Evolutionary conservation across 495 filamentous ascomycete genomes (phyloP).

Genomic region (Trichocladium antarcticum): DNA sequence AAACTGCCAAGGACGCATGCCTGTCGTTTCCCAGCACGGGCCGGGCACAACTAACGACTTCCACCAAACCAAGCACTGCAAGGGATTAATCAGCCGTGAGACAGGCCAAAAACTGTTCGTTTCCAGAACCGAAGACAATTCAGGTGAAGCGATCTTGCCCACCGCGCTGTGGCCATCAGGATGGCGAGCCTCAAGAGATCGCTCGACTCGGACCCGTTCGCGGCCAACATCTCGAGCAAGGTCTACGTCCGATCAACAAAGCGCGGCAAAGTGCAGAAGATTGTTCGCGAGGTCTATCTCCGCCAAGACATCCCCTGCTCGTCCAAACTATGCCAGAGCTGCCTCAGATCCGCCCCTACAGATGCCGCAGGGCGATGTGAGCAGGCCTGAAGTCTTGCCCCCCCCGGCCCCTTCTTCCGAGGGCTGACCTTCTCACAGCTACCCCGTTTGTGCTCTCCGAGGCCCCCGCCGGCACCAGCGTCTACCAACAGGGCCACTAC

Average conservation of each 20-base stretch:
- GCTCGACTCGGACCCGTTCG: constrained; percentile 51
- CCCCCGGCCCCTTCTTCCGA: background rate
- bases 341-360: constrained; percentile 55
- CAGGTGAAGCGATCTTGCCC: background rate
- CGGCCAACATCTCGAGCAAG: constrained; percentile 79
- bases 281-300: constrained; percentile 91
- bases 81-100: background rate
- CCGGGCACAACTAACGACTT: too few species aligned
- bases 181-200: constrained; percentile 88
- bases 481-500: constrained; percentile 81
- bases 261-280: constrained; percentile 94
- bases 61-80: too few species aligned
- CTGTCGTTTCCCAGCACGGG: too few species aligned
- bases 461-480: constrained; percentile 67
- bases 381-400: constrained; percentile 6
- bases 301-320: constrained; percentile 96
- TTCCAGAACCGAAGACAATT: background rate
- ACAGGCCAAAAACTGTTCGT: too few species aligned
- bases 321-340: constrained; percentile 71
- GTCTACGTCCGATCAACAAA: constrained; percentile 86
- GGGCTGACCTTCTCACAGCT: constrained; percentile 37
- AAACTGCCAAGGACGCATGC: too few species aligned
- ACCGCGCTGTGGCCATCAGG: too few species aligned
- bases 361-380: constrained; percentile 69
- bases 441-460: constrained; percentile 78